These are phyloP conservation scores for Aspergillus indologenus DNA, from an alignment of 495 filamentous ascomycete species.

Conservation along the genomic window DNA sequence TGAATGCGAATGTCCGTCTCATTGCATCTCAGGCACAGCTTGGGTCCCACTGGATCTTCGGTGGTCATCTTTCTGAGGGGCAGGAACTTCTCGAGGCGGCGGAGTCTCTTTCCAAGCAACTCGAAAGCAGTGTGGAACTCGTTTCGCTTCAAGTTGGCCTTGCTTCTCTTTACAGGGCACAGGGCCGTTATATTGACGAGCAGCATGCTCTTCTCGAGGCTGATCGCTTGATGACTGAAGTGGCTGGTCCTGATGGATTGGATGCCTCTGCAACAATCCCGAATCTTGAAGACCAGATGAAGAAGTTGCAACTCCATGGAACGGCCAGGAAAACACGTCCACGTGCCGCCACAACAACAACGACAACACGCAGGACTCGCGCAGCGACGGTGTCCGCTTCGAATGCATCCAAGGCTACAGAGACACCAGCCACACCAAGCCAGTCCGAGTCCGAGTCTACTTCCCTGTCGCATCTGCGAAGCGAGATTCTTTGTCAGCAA, in stretches of 20 bases:
- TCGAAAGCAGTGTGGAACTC: constrained; percentile 46
- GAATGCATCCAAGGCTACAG: constrained; percentile 22
- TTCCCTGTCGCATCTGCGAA: constrained; percentile 55
- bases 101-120: constrained; percentile 35
- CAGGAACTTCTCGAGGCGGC: constrained; percentile 56
- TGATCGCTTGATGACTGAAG: constrained; percentile 35
- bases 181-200: constrained; percentile 49
- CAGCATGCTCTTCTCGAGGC: constrained; percentile 44
- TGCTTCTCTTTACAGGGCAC: constrained; percentile 36
- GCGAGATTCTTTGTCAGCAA: constrained; percentile 62
- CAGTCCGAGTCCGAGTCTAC: constrained; percentile 49
- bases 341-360: constrained; percentile 22
- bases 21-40: constrained; percentile 54
- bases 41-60: constrained; percentile 61
- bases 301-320: constrained; percentile 33
- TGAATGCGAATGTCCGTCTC: constrained; percentile 57
- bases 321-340: constrained; percentile 26
- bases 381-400: constrained; percentile 28
- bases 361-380: constrained; percentile 36
- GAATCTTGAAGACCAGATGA: constrained; percentile 40
- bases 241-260: constrained; percentile 24
- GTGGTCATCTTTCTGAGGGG: constrained; percentile 60
- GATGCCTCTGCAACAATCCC: constrained; percentile 18
- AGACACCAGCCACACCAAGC: background rate
- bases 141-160: constrained; percentile 45